Evolutionary conservation across 768 basidiomycete species (phyloP), one percentile per base, ranked within the genome.

Genomic region (Boletus rex-veris): DNA sequence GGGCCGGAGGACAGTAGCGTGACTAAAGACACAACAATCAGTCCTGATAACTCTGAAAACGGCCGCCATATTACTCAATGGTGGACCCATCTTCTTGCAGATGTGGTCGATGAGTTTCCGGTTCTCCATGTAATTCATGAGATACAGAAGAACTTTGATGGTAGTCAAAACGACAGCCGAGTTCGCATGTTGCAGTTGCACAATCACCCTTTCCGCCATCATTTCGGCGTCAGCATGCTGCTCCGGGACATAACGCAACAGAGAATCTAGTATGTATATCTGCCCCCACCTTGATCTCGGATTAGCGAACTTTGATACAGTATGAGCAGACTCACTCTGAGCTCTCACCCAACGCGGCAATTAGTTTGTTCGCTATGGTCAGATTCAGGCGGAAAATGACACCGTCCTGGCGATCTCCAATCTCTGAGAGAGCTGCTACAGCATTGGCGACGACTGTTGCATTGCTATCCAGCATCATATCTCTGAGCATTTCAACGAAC

Each of bases 71-170:
- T 48, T 62, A 95, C 96, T 96, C 70, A 99, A 73, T 21, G 97
- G 97, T 12, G 97, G 96, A 0, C 94, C 94, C 91, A 99, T 96
- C 76, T 98, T 98, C 71, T 90, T 86, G 74, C 97, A 97, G 61
- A 97, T 87, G 60, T 86, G 81, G 54, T 97, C 90, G 45, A 97
- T 89, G 45, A 92, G 73, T 39, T 78, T 81, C 53, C 90, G 83
- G 68, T 90, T 88, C 57, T 92, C 89, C 90, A 98, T 98, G 72
- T 99, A 98, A 71, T 98, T 99, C 96, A 99, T 98, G 55, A 98
- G 76, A 66, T 96, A 98, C 18, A 98, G 76, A 24, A 98, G 78
- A 50, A 90, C 86, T 74, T 99, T 98, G 79, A 98, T 91, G 14
- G 94, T 90, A n/a, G 96, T 98, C 50, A 99, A 77, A 11, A 98